A percentile compares a stretch with the other conserved stretches of the same genome.
Conservation (phyloP, 2,329 filamentous ascomycete genomes). For the Colletotrichum tabaci region DNA sequence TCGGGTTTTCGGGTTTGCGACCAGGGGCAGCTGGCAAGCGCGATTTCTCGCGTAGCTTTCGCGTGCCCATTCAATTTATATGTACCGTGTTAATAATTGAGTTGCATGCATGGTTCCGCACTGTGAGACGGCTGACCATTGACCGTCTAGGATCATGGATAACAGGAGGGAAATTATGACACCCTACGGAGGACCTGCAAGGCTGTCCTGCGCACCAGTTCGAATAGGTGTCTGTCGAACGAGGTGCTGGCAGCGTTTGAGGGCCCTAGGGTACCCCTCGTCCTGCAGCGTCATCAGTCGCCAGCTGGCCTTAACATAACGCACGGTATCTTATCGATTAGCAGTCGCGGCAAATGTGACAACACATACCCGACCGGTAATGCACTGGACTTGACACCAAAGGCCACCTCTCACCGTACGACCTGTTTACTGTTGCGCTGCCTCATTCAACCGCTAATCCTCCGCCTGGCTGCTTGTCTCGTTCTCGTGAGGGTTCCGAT, state of each 20-base stretch:
- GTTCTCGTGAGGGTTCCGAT: too few relatives aligned
- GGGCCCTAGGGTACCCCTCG: neutral
- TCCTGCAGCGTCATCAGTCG: conserved; percentile 5
- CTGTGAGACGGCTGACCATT: neutral
- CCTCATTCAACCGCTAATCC: neutral
- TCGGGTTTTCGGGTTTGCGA: conserved; percentile 6
- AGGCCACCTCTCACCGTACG: conserved; percentile 17
- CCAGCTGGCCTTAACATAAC: neutral
- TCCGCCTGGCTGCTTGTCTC: neutral
- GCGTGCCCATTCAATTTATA: neutral
- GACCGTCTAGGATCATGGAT: too few relatives aligned
- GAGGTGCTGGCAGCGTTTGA: too few relatives aligned
- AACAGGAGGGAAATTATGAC: too few relatives aligned
- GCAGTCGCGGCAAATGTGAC: neutral
- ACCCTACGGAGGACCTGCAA: too few relatives aligned
- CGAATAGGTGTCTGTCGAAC: too few relatives aligned
- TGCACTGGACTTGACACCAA: neutral
- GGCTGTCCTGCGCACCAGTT: too few relatives aligned
- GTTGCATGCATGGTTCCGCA: neutral
- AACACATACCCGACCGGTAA: neutral
- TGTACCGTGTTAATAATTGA: rapidly evolving
- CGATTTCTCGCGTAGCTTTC: conserved; percentile 10
- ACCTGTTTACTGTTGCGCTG: neutral
- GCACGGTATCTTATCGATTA: conserved; percentile 1
- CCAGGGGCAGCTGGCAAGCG: neutral